A percentile compares a stretch with the other conserved stretches of the same genome.
Conservation (phyloP, 176 grass and related monocot genomes). For the Puya raimondii region DNA sequence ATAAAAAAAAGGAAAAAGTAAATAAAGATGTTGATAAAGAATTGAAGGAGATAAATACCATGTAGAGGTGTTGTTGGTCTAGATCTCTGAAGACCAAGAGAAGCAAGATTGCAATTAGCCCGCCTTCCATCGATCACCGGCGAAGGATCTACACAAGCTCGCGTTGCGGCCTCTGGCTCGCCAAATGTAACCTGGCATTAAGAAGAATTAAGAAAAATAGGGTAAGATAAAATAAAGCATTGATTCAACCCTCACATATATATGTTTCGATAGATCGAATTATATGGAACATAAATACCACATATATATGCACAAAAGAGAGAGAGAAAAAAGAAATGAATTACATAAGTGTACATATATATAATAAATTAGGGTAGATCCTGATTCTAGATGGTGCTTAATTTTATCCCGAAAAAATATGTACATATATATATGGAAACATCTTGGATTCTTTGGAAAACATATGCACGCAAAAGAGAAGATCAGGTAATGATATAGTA, state of each 20-base stretch:
- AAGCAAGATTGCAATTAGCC: conserved; percentile 38
- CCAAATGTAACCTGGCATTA: conserved; percentile 23
- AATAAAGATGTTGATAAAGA: background rate
- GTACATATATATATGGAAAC: no score
- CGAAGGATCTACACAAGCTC: conserved; percentile 22
- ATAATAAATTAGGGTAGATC: no score
- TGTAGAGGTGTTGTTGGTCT: conserved; percentile 18
- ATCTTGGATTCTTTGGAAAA: no score
- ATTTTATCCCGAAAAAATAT: no score
- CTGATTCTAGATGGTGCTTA: no score
- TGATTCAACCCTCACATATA: background rate
- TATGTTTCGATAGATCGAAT: no score
- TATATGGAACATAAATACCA: no score
- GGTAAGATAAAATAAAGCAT: background rate
- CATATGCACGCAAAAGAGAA: no score
- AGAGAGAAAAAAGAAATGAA: no score
- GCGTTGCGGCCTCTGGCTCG: conserved; percentile 20
- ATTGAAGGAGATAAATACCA: background rate
- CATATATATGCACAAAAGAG: no score
- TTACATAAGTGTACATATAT: no score
- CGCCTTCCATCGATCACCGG: conserved; percentile 29
- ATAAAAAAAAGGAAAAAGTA: background rate
- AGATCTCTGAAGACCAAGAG: conserved; percentile 21
- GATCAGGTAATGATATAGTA: no score
- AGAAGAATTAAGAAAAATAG: conserved; percentile 8